These are phyloP conservation scores for Melaleuca alternifolia DNA, from an alignment of 345 rosid species.

Conservation along the genomic window DNA sequence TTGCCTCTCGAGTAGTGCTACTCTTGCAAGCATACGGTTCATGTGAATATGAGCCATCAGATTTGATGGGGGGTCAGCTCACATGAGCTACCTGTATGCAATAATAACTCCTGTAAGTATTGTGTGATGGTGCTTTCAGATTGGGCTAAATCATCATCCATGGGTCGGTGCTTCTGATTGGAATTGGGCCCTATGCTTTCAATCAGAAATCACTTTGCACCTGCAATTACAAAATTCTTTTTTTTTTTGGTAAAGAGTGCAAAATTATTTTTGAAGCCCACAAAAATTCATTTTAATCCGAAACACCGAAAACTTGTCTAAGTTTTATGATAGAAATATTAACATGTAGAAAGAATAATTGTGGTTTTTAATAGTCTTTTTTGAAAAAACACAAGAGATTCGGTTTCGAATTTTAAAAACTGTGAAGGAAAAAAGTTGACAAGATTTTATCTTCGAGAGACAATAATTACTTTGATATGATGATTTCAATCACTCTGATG, in stretches of 20 bases:
- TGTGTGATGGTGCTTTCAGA: background rate
- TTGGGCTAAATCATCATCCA: background rate
- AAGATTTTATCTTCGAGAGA: background rate
- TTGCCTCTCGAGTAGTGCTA: background rate
- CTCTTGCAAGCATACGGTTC: background rate
- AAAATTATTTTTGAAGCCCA: background rate
- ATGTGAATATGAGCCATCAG: fast-evolving
- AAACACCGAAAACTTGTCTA: background rate
- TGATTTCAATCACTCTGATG: background rate
- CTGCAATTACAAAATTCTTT: background rate
- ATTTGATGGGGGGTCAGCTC: background rate
- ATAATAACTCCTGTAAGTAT: background rate
- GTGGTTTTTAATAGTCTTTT: background rate
- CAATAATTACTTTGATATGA: background rate
- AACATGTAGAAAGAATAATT: background rate
- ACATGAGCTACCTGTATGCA: background rate
- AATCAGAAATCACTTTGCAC: background rate
- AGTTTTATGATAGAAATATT: background rate
- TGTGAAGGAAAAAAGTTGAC: background rate
- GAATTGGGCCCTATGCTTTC: background rate
- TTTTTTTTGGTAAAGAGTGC: too few species aligned
- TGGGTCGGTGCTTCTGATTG: background rate
- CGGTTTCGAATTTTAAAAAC: background rate
- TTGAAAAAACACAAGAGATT: background rate
- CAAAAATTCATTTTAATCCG: background rate